phyloP scores from a whole-genome alignment of 306 rosid genomes.

The Ammopiptanthus mongolicus region DNA sequence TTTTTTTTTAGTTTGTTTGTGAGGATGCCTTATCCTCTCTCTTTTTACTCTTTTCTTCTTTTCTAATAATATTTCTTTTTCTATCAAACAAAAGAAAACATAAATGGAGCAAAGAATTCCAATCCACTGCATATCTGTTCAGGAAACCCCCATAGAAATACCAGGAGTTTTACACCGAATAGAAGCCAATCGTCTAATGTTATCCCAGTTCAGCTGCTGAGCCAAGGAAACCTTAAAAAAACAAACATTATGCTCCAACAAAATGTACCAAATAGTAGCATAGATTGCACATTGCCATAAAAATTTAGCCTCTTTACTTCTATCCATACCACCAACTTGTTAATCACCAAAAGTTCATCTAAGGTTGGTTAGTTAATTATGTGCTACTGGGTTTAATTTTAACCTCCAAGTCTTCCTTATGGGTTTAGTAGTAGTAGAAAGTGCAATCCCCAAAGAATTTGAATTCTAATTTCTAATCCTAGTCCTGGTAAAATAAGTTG shows the following conservation, averaged over 20 bases:
- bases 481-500: not conserved
- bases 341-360: not conserved
- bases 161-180: not conserved
- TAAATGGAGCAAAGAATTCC: not conserved
- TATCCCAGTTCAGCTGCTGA: not conserved
- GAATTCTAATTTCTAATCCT: not conserved
- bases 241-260: not conserved
- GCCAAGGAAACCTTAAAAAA: not conserved
- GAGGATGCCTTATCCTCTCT: not conserved
- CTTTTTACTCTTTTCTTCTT: not conserved
- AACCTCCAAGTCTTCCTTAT: not conserved
- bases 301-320: not conserved
- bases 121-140: not conserved
- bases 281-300: not conserved
- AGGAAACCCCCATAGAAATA: not conserved
- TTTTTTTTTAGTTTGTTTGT: not conserved
- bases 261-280: not conserved
- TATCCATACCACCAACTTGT: not conserved
- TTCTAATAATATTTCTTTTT: not conserved
- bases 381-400: not conserved
- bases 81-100: not conserved
- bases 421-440: not conserved
- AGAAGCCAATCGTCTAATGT: not conserved
- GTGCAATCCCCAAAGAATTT: not conserved
- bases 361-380: not conserved